Base-by-base conservation (phyloP, 73 alveolate species). In the Paramecium primaurelia region DNA sequence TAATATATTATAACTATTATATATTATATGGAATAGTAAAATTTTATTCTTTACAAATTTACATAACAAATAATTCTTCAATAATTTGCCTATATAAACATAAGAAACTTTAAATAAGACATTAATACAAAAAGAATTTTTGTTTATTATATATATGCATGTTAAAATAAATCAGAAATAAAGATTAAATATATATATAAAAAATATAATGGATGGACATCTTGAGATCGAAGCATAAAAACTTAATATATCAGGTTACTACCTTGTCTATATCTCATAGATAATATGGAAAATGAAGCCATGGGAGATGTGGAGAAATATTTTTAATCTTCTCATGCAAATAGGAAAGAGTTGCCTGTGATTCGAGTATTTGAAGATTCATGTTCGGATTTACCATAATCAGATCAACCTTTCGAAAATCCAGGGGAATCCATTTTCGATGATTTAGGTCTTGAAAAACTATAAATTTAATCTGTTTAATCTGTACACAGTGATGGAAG, bases 401-500 rank as follows among this genome's bases (percentile, higher is more conserved):
- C 84, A 64, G 84, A 64, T 12, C 28, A 64, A 64, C 47, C 42
- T 8, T 64, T 64, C 12, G 84, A 64, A 64, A 32, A 64, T 32
- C 28, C 26, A 64, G 47, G 47, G 9, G 84, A 64, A 32, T 64
- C 47, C 28, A 32, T 32, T 11, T 64, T 64, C 6, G 84, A 64
- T 28, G 84, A 64, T 16, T 12, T 64, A 5, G 51, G 84, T 32
- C 84, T 64, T 28, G 84, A 64, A 32, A 64, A 64, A 26, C 47
- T 64, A 25, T 14, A 64, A 32, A 64, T 64, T 32, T 64, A 64
- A 34, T 64, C 84, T 11, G 84, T 28, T 32, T 64, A 64, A 34
- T 64, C 84, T 11, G 84, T 28, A 12, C 84, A 64, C 30, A 64
- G 84, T 64, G 84, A 64, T 64, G 84, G 84, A 34, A 64, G 84